Evolutionary conservation across 2,329 filamentous ascomycete genomes (phyloP), one percentile per base, ranked within the genome.

Genomic region (Fusarium compactum): DNA sequence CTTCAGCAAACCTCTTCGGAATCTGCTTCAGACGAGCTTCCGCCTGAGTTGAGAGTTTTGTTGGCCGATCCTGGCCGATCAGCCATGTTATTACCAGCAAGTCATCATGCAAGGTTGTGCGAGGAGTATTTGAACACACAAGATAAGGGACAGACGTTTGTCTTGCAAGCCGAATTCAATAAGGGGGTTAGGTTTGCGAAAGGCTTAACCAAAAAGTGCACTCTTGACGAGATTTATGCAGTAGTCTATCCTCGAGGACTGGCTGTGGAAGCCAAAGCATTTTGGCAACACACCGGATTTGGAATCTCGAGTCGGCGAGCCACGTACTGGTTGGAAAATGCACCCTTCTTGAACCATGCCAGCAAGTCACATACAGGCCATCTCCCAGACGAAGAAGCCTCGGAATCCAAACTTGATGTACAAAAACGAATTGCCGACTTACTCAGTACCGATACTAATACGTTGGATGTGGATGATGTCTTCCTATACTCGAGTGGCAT

Each of bases 401-500:
- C 45, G 9, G 11, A 61, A 12, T 69, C 74, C 14, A 58, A 43
- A 4, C 3, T 65, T 10, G 41, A 12, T 1, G 59, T 78, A 3
- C 62, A 57, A 14, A 58, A 54, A 40, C 62, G 65, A 16, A 74
- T 78, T 38, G 69, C 69, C 4, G 41, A 50, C n/a, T 47, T 75
- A 8, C 50, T 72, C 1, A 72, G 73, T 1, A 72, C 74, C 2
- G 69, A 62, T 14, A 40, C 38, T 10, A 55, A 41, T 32, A 30
- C 15, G 14, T n/a, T 73, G 6, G 20, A 20, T 9, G n/a, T 18
- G 8, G 62, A 74, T 3, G 83, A 86, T 67, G 80, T 88, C 1
- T 86, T 81, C 50, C 77, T 88, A 6, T 86, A 84, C 66, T 80
- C 80, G 15, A 83, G 82, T 4, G 86, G 86, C 22, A 89, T 88